Conservation (phyloP, 2,329 filamentous ascomycete genomes). For the Hypoxylon rubiginosum region DNA sequence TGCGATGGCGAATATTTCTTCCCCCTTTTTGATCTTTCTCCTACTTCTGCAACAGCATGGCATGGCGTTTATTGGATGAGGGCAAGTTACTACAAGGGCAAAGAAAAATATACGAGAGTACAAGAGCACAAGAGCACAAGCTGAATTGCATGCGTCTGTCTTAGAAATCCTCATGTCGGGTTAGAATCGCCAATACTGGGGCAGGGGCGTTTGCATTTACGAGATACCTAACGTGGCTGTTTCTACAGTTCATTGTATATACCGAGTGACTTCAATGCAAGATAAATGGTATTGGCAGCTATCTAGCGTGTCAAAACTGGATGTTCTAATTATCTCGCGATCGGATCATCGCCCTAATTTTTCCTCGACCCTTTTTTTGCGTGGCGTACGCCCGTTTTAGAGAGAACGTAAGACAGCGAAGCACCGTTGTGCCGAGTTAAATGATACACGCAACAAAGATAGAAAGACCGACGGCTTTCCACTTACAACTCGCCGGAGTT, state of each 20-base stretch:
- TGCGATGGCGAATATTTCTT: background rate
- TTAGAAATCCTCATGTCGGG: background rate
- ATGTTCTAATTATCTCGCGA: slow-evolving; percentile 20
- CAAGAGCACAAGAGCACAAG: too few species aligned
- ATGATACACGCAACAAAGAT: slow-evolving; percentile 42
- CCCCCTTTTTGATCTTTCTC: background rate
- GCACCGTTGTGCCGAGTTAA: slow-evolving; percentile 34
- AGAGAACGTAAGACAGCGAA: slow-evolving; percentile 26
- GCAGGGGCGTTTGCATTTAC: background rate
- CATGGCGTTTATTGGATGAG: slow-evolving; percentile 36
- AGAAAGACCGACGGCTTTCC: slow-evolving; percentile 13
- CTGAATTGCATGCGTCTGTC: too few species aligned
- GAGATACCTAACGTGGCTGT: background rate
- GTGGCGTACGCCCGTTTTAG: slow-evolving; percentile 22
- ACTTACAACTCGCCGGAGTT: slow-evolving; percentile 64
- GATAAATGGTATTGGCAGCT: slow-evolving; percentile 42
- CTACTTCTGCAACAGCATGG: slow-evolving; percentile 32
- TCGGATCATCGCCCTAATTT: slow-evolving; percentile 8
- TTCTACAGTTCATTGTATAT: background rate
- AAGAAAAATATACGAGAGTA: background rate
- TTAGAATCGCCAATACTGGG: background rate
- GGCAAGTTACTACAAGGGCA: background rate
- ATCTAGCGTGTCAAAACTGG: slow-evolving; percentile 34
- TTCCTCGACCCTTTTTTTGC: slow-evolving; percentile 31
- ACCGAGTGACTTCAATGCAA: slow-evolving; percentile 3